phyloP scores from a whole-genome alignment of 352 stramenopile genomes.

The Blastocystis sp. region DNA sequence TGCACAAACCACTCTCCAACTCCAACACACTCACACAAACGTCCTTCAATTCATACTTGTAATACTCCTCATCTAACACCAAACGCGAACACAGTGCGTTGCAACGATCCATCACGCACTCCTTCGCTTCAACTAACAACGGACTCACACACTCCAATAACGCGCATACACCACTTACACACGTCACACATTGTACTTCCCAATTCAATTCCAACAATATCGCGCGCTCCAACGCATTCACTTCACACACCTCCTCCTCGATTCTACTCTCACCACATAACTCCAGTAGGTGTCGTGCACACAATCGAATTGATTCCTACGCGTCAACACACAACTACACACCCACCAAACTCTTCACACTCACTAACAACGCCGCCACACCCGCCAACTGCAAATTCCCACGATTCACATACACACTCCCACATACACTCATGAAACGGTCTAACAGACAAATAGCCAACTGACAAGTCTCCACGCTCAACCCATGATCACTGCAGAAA shows the following conservation, averaged over 20 bases:
- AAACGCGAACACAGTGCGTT: neutral
- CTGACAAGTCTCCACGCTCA: neutral
- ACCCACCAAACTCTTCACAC: neutral
- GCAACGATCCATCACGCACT: neutral
- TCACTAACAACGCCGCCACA: neutral
- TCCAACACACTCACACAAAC: neutral
- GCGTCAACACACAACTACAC: neutral
- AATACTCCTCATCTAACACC: neutral
- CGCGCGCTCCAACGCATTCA: neutral
- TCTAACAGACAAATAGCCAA: neutral
- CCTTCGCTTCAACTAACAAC: neutral
- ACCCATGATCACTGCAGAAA: neutral
- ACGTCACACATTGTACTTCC: neutral
- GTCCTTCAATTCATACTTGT: neutral
- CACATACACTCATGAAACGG: neutral
- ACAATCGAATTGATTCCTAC: neutral
- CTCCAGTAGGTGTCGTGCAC: neutral
- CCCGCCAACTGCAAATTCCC: neutral
- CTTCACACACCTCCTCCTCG: neutral
- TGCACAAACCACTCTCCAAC: neutral
- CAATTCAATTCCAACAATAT: neutral
- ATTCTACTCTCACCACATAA: neutral
- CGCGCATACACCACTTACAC: neutral
- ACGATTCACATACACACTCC: neutral
- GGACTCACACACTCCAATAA: neutral